Evolutionary conservation across 148 eudicot species (phyloP).

Genomic region (Pouteria glomerata): DNA sequence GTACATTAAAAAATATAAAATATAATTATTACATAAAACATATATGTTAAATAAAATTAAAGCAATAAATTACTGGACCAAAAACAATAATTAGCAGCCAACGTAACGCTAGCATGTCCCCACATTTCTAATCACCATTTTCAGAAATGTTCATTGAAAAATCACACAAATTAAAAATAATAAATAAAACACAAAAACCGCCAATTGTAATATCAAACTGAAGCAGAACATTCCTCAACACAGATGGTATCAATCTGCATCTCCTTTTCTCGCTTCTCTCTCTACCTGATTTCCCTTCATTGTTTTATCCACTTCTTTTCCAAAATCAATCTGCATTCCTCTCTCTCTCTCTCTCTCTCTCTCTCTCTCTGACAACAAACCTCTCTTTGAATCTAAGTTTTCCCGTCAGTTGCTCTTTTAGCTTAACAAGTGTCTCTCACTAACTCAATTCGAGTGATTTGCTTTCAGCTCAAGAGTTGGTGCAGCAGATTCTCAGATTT

Average conservation of each 20-base stretch:
- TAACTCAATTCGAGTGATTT: conserved; percentile 13
- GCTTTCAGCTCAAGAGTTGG: too few species aligned
- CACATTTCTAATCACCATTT: neutral
- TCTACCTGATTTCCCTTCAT: neutral
- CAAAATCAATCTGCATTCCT: neutral
- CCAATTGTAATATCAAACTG: neutral
- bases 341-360: conserved; percentile 18
- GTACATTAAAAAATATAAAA: too few species aligned
- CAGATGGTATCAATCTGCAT: neutral
- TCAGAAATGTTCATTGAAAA: neutral
- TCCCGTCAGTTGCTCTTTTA: conserved; percentile 12
- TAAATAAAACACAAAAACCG: conserved; percentile 1
- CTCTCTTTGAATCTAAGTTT: conserved; percentile 65
- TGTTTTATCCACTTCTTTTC: neutral
- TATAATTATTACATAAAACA: too few species aligned
- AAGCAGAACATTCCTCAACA: neutral
- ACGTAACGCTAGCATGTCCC: neutral
- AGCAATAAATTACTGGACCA: too few species aligned
- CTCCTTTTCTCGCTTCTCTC: neutral
- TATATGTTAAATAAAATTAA: too few species aligned
- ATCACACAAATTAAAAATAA: neutral
- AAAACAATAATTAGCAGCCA: neutral
- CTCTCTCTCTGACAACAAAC: conserved; percentile 22
- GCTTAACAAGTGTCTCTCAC: too few species aligned
- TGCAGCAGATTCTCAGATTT: conserved; percentile 26